Evolutionary conservation across 1,284 basidiomycete species (phyloP), one percentile per base, ranked within the genome.

Genomic region (Mycena citricolor): DNA sequence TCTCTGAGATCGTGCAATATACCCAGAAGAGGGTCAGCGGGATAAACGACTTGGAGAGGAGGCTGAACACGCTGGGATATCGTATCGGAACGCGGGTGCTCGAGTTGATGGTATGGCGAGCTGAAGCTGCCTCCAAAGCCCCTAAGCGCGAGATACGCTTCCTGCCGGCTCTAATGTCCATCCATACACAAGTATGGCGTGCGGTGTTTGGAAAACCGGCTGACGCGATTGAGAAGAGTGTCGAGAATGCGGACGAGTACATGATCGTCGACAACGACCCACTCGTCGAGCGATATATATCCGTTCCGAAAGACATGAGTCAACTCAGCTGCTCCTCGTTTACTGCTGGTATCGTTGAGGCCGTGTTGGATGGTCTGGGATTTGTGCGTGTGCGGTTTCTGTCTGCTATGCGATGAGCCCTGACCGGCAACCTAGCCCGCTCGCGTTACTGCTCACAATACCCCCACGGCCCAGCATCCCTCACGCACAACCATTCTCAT

Each of bases 201-300:
- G 87, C 93, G 20, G 86, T 94, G 12, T 99, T 97, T 61, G 94
- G 93, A 2, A 89, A 86, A 61, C 75, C 90, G 4, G 97, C 97
- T 11, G 97, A 98, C 61, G 91, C 87, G 2, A 82, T 99, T 36
- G 94, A 99, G 67, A 87, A 92, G 67, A 94, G 90, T 57, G 93
- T 97, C 1, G 94, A 97, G 64, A 90, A 94, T 43, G 83, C 87
- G 22, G 94, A 98, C 62, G 95, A 99, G 73, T 99, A 98, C 68
- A 98, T 99, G 97, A 92, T 99, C 54, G 90, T 95, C 49, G 90
- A 97, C 71, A 98, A 99, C 61, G 86, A 93, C 60, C 94, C 97
- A 10, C 79, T 88, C 16, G 78, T 98, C 54, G 94, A 97, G 43
- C 82, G 90, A 53, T 77, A 90, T 57, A 93, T 99, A 51, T 93